Conservation (phyloP, 768 basidiomycete genomes). For the Wakefieldia striispora region DNA sequence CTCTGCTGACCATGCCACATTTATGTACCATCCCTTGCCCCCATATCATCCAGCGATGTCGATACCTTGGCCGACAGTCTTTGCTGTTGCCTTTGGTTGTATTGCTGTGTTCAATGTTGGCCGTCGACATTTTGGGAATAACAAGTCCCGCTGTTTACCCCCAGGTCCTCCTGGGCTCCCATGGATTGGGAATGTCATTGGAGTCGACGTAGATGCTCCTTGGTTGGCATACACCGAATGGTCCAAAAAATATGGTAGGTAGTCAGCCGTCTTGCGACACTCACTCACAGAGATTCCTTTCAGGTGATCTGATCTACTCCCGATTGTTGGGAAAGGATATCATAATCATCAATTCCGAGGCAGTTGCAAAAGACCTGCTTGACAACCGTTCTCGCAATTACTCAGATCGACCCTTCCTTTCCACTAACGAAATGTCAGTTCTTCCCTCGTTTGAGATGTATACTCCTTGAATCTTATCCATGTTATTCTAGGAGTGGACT, state of each 20-base stretch:
- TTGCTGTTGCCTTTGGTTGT: neutral
- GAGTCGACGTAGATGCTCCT: neutral
- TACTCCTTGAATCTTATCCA: no score
- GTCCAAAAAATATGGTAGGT: neutral
- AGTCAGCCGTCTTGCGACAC: no score
- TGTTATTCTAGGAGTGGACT: neutral
- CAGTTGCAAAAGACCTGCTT: neutral
- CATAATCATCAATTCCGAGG: neutral
- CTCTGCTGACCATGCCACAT: no score
- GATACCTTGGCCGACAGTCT: neutral
- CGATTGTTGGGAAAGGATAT: neutral
- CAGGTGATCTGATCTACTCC: neutral
- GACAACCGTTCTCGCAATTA: conserved; percentile 1
- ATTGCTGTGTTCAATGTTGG: neutral
- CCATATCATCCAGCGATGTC: no score
- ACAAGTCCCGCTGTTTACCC: neutral
- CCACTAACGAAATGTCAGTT: neutral
- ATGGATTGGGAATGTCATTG: neutral
- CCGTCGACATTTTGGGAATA: neutral
- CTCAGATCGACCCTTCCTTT: neutral
- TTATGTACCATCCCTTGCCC: no score
- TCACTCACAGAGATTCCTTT: no score
- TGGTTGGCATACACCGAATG: conserved; percentile 1
- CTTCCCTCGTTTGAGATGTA: no score
- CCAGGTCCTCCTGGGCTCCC: conserved; percentile 1